These are phyloP conservation scores for Daedaleopsis nitida DNA, from an alignment of 768 basidiomycete genomes.

Conservation along the genomic window DNA sequence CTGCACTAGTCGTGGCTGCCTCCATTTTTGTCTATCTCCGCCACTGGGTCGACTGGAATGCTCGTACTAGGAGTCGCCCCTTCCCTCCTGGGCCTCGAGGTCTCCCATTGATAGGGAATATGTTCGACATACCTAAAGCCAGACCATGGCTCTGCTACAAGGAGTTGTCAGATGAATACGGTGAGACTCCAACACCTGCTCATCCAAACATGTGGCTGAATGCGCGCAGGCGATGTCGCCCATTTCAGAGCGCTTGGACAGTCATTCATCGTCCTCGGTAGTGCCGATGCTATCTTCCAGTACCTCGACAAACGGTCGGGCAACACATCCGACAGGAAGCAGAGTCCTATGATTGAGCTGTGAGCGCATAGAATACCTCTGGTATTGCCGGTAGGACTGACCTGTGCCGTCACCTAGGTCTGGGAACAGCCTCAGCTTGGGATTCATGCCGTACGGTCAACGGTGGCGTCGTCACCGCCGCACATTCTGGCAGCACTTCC, in stretches of 20 bases:
- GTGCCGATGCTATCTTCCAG: neutral
- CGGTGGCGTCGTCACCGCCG: constrained; percentile 6
- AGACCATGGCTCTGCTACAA: constrained; percentile 3
- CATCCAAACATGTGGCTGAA: no score
- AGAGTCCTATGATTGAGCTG: neutral
- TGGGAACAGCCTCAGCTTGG: neutral
- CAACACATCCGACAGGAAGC: constrained; percentile 16
- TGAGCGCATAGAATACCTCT: neutral
- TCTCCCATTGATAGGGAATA: constrained; percentile 10
- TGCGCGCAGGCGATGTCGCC: constrained; percentile 9
- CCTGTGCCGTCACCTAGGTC: neutral
- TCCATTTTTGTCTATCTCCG: neutral
- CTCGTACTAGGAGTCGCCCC: neutral
- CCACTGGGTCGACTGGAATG: neutral
- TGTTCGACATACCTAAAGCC: neutral
- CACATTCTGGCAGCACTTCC: constrained; percentile 1
- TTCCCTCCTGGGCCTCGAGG: constrained; percentile 9
- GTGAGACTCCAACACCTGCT: neutral
- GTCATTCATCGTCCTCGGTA: constrained; percentile 4
- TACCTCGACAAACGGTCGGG: constrained; percentile 13
- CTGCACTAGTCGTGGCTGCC: no score
- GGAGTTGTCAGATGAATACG: neutral
- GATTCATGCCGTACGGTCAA: constrained; percentile 5
- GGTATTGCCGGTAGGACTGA: neutral
- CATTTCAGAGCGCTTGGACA: constrained; percentile 10